Evolutionary conservation across 2,329 filamentous ascomycete genomes (phyloP).

Genomic region (Tolypocladium tropicale): DNA sequence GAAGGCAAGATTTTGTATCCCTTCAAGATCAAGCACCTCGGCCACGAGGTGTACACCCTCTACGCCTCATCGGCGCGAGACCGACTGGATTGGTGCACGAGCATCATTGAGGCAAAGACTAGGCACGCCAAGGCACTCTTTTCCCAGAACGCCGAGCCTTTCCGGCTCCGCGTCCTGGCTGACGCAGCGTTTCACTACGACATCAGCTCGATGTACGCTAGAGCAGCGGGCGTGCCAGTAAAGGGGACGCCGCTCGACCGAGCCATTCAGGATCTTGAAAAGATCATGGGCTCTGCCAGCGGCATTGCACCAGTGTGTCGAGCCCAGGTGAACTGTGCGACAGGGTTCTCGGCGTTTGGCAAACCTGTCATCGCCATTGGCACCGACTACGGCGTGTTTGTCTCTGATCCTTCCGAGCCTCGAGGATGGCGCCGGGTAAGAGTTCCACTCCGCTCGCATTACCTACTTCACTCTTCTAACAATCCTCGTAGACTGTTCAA

Average conservation of each 20-base stretch:
- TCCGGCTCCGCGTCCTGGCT: constrained; percentile 81
- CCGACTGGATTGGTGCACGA: constrained; percentile 81
- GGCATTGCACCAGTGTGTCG: constrained; percentile 71
- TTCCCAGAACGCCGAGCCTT: constrained; percentile 91
- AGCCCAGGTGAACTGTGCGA: constrained; percentile 84
- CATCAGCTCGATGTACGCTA: constrained; percentile 44
- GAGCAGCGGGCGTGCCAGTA: constrained; percentile 61
- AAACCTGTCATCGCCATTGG: constrained; percentile 87
- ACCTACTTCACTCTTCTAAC: background rate
- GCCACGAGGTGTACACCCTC: constrained; percentile 84
- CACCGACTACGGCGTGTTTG: constrained; percentile 88
- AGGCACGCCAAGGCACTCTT: constrained; percentile 81
- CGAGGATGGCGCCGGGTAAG: constrained; percentile 82
- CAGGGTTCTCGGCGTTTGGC: constrained; percentile 75
- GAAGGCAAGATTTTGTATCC: constrained; percentile 85
- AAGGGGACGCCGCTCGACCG: constrained; percentile 85
- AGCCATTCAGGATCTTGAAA: constrained; percentile 81
- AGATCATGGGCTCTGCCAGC: constrained; percentile 58
- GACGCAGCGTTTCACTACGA: constrained; percentile 87
- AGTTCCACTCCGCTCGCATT: constrained; percentile 5
- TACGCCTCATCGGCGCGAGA: constrained; percentile 70
- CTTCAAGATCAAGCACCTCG: constrained; percentile 91
- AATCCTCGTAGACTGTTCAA: constrained; percentile 54
- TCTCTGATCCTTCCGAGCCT: constrained; percentile 80
- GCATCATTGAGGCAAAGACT: constrained; percentile 91